Percentiles rank a stretch among this genome's conserved stretches.
Conservation (phyloP, 1,284 basidiomycete species). For the Clitocybe nebularis region DNA sequence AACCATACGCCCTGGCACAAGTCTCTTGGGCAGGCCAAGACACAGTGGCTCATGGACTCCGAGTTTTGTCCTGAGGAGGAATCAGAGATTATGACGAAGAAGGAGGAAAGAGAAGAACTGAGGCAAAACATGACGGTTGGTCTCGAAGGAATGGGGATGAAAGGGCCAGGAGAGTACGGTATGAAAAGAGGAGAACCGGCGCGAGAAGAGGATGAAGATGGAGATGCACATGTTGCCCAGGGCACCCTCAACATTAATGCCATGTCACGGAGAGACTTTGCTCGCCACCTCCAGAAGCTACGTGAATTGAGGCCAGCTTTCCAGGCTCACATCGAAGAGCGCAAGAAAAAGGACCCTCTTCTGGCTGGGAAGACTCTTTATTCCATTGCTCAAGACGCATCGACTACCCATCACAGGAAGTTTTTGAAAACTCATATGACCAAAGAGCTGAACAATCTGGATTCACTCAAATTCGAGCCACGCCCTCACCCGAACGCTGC, state of each 20-base stretch:
- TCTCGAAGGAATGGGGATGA: constrained; percentile 21
- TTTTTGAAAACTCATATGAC: constrained; percentile 35
- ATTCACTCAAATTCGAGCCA: constrained; percentile 49
- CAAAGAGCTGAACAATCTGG: constrained; percentile 24
- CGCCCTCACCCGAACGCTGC: constrained; percentile 63
- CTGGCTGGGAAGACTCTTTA: constrained; percentile 18
- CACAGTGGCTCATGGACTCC: constrained; percentile 44
- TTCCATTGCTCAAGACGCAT: constrained; percentile 28
- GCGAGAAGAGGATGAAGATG: constrained; percentile 4
- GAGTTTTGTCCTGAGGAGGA: constrained; percentile 36
- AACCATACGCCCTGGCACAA: constrained; percentile 30
- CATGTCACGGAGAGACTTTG: constrained; percentile 51
- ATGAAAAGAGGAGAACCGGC: constrained; percentile 15
- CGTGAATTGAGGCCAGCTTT: constrained; percentile 56
- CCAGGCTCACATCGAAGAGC: constrained; percentile 35
- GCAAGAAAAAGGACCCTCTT: constrained; percentile 14
- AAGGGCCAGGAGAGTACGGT: constrained; percentile 26
- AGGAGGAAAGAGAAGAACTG: background rate
- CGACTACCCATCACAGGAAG: constrained; percentile 22
- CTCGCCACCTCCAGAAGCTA: constrained; percentile 51
- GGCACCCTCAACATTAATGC: constrained; percentile 43
- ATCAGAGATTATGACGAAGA: constrained; percentile 1
- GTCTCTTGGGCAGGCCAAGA: constrained; percentile 28
- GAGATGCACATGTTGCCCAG: constrained; percentile 18
- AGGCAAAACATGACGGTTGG: constrained; percentile 12